Evolutionary conservation across 2,329 filamentous ascomycete species (phyloP).

Genomic region (Whalleya microplaca): DNA sequence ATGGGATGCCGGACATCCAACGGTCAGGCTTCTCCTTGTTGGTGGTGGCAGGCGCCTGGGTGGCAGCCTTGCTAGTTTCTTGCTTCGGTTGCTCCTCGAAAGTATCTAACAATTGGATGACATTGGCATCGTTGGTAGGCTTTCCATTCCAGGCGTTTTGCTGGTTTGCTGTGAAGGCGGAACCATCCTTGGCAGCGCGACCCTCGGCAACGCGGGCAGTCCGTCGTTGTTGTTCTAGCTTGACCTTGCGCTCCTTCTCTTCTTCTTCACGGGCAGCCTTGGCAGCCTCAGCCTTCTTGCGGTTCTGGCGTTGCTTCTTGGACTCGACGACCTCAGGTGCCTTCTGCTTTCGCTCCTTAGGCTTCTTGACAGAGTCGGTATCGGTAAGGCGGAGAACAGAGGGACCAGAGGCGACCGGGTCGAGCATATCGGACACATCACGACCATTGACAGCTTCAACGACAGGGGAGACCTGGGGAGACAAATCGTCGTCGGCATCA

Average conservation of each 20-base stretch:
- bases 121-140: constrained; percentile 41
- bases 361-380: constrained; percentile 64
- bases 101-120: constrained; percentile 61
- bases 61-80: constrained; percentile 34
- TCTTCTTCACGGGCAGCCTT: constrained; percentile 76
- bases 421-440: constrained; percentile 91
- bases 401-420: constrained; percentile 68
- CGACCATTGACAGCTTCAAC: constrained; percentile 60
- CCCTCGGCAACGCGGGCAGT: constrained; percentile 82
- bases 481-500: constrained; percentile 82
- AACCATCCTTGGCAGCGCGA: constrained; percentile 80
- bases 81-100: constrained; percentile 49
- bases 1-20: constrained; percentile 58
- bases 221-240: constrained; percentile 83
- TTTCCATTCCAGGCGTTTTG: constrained; percentile 48
- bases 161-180: constrained; percentile 54
- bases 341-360: constrained; percentile 65
- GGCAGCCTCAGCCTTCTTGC: constrained; percentile 81
- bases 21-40: constrained; percentile 41
- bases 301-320: constrained; percentile 96
- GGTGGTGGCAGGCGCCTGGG: constrained; percentile 37
- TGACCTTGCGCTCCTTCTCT: constrained; percentile 75
- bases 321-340: constrained; percentile 72
- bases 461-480: constrained; percentile 69
- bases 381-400: constrained; percentile 80